Evolutionary conservation across 768 basidiomycete genomes (phyloP), one percentile per base, ranked within the genome.

Genomic region (Tubosaeta brunneosetosa): DNA sequence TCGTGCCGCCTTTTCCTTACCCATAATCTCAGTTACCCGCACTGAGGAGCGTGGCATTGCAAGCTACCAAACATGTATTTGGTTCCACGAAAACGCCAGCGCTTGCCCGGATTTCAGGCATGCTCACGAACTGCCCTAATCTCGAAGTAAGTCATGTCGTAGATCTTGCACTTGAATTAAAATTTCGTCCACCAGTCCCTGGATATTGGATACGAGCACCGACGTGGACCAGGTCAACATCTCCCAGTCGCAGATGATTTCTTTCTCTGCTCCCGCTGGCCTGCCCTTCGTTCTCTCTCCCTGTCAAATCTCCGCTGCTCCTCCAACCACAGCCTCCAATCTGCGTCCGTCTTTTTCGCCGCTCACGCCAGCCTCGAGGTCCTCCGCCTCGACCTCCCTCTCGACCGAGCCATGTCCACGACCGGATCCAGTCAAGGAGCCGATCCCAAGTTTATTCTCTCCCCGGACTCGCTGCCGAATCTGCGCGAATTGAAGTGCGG

Each of bases 101-200:
- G 22, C 65, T 86, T 12, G 45, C 62, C 0, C 76, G 79, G 16
- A 74, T 85, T 38, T 73, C 74, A 7, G 64, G 66, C 1, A 76
- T 86, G 66, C 72, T 86, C 25, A 71, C 75, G 31, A 73, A 74
- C 49, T 85, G 83, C 53, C 78, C 81, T 0, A 78, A 81, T 57
- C 71, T 87, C 25, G 75, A 81, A 68, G 81, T 81, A 66, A 50
- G 64, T 16, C 11, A 11, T 12, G 9, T 5, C 11, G 0, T 17
- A 10, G 14, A 16, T 9, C 11, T 17, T 31, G 19, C n/a, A 2
- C 22, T n/a, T 46, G 13, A 31, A 29, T 44, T 58, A 33, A 55
- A 44, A 27, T 0, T 16, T 14, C 6, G 1, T 26, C 49, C 8
- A 19, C 14, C 17, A 65, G 60, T 55, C 50, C 26, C 44, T 59